Evolutionary conservation across 2,329 filamentous ascomycete species (phyloP).

Genomic region (Zalaria sp.): DNA sequence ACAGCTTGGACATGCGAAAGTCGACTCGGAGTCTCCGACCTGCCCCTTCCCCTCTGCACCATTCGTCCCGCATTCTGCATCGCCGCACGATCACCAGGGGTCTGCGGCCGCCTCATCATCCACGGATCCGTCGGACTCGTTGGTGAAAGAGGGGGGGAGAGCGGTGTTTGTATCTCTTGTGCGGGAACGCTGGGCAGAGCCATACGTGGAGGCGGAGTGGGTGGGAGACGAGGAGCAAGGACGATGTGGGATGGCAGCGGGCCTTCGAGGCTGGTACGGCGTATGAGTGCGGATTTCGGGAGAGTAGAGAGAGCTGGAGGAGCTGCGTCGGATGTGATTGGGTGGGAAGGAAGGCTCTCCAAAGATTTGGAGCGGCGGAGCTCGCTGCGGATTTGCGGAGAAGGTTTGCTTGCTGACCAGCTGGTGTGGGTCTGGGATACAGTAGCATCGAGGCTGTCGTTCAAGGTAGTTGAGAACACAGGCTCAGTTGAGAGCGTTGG

Average conservation of each 20-base stretch:
- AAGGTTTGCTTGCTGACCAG: no score
- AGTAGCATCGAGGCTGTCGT: no score
- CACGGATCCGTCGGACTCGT: slow-evolving; percentile 16
- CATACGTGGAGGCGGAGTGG: background rate
- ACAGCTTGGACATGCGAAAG: slow-evolving; percentile 3
- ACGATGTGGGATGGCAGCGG: background rate
- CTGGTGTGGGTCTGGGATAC: no score
- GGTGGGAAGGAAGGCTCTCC: no score
- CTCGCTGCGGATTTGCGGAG: no score
- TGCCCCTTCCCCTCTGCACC: slow-evolving; percentile 8
- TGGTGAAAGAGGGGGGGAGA: slow-evolving; percentile 4
- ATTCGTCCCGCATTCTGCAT: slow-evolving; percentile 13
- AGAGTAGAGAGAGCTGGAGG: background rate
- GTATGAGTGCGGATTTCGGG: background rate
- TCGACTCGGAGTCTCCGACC: slow-evolving; percentile 4
- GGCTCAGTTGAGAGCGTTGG: no score
- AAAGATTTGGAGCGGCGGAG: no score
- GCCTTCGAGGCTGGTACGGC: background rate
- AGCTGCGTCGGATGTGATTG: no score
- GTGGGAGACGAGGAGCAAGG: background rate
- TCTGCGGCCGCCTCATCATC: slow-evolving; percentile 10
- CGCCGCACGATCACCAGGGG: slow-evolving; percentile 11
- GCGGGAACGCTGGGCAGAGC: slow-evolving; percentile 2
- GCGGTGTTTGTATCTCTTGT: slow-evolving; percentile 1
- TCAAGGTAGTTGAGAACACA: no score